A percentile compares a stretch with the other conserved stretches of the same genome.
Conservation (phyloP, 495 filamentous ascomycete genomes). For the Aspergillus ellipticus region DNA sequence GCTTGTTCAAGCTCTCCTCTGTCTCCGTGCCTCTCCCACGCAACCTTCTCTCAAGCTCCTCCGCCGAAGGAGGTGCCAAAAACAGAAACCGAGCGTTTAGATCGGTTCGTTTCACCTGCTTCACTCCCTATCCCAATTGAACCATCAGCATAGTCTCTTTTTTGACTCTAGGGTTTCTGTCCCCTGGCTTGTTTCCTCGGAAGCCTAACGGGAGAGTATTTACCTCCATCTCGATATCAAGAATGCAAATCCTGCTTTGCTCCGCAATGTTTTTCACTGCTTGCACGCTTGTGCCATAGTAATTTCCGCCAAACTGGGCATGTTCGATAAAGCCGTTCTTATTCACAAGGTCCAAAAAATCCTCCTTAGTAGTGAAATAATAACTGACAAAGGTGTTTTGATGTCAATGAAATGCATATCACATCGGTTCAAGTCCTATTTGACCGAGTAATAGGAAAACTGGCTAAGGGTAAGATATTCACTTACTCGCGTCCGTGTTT, state of each 20-base stretch:
- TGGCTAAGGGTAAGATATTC: too few relatives aligned
- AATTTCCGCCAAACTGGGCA: constrained; percentile 81
- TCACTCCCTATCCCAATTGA: constrained; percentile 70
- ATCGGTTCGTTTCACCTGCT: constrained; percentile 79
- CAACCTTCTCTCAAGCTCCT: constrained; percentile 70
- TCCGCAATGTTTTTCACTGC: constrained; percentile 71
- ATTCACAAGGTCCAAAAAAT: constrained; percentile 64
- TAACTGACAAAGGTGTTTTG: too few relatives aligned
- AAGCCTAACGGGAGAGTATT: constrained; percentile 55
- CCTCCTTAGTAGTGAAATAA: constrained; percentile 68
- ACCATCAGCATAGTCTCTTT: neutral
- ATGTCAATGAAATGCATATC: too few relatives aligned
- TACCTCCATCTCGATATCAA: constrained; percentile 92
- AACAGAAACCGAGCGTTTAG: constrained; percentile 82
- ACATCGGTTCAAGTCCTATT: too few relatives aligned
- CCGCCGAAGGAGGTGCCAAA: constrained; percentile 72
- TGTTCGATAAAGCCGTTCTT: constrained; percentile 81
- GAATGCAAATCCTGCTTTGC: constrained; percentile 45
- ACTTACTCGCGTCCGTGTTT: constrained; percentile 73
- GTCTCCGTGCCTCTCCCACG: constrained; percentile 81
- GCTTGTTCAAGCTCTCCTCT: constrained; percentile 70
- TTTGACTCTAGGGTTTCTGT: neutral
- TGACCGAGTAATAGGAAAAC: too few relatives aligned
- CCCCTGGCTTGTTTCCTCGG: neutral
- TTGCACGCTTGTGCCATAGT: constrained; percentile 78